Percentiles rank a stretch among this genome's conserved stretches.
phyloP scores from a whole-genome alignment of 495 filamentous ascomycete species.

The Emericellopsis terricola region DNA sequence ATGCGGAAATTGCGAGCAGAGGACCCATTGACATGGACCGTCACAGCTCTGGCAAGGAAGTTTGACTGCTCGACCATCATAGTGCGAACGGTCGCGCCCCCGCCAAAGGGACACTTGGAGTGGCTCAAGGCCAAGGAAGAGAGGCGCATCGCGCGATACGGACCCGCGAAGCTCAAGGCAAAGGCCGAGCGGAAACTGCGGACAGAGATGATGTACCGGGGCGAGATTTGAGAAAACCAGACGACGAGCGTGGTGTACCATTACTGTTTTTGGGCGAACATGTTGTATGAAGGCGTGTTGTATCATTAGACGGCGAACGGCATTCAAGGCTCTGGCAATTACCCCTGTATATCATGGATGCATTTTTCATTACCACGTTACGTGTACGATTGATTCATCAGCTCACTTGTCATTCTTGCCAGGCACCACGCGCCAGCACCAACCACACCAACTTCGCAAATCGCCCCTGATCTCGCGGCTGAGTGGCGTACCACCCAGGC shows the following conservation, averaged over 20 bases:
- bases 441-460: slow-evolving; percentile 47
- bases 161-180: slow-evolving; percentile 47
- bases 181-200: slow-evolving; percentile 57
- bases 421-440: slow-evolving; percentile 44
- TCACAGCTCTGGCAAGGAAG: slow-evolving; percentile 45
- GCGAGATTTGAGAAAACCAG: slow-evolving; percentile 21
- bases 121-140: slow-evolving; percentile 25
- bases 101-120: slow-evolving; percentile 17
- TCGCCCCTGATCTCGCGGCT: slow-evolving; percentile 33
- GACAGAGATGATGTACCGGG: slow-evolving; percentile 35
- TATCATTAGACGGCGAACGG: no score
- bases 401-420: slow-evolving; percentile 14
- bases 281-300: no score
- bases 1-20: slow-evolving; percentile 48
- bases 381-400: no score
- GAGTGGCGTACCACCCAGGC: slow-evolving; percentile 27
- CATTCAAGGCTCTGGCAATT: no score
- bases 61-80: slow-evolving; percentile 68
- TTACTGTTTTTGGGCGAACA: no score
- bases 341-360: no score
- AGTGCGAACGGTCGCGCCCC: slow-evolving; percentile 36
- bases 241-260: slow-evolving; percentile 2
- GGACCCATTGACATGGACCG: slow-evolving; percentile 59
- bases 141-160: slow-evolving; percentile 53
- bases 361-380: no score